Base-by-base conservation (phyloP, 805 yeast genomes). In the Candida verbasci region DNA sequence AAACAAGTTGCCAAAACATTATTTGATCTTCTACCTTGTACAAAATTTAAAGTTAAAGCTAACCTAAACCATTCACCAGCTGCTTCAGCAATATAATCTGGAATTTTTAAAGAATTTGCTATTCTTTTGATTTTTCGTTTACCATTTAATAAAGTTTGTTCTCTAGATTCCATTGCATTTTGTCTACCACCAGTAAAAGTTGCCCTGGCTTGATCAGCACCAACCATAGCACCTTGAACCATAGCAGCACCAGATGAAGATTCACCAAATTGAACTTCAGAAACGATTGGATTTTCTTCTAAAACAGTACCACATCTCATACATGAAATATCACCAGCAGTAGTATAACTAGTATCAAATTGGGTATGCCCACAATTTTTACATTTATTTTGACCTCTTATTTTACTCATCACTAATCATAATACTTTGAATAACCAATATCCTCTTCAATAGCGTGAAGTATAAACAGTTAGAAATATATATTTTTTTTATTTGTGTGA, bases 21-120 rank as follows among this genome's bases (percentile, higher is more conserved):
- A 55, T 89, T 97, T 2, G 97, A 87, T 43, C 93, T 67, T 49
- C 99, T 73, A n/a, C 99, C 99, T 58, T 91, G 96, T 17, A 93
- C 97, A 56, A 93, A 93, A 55, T 88, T 89, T 45, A 82, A 75
- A 2, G 87, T 74, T 20, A 94, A 68, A 0, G 97, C 97, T 38
- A 88, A 65, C 46, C 80, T 80, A 60, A 86, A 94, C 91, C 95
- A 87, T 40, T 84, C 86, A 48, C 78, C 74, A 0, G 96, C 97
- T 9, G 91, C 80, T 40, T 86, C 95, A 2, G 88, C 74, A 9
- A 91, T 80, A 55, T 78, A 82, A 31, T 86, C 96, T 2, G 95
- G 87, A 39, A 94, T 87, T 23, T 67, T 66, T 40, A 93, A 67
- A 3, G 87, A 86, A 29, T 73, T 70, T 1, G 97, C 95, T 10